Conservation (phyloP, 2,329 filamentous ascomycete species). For the Biscogniauxia mediterranea region DNA sequence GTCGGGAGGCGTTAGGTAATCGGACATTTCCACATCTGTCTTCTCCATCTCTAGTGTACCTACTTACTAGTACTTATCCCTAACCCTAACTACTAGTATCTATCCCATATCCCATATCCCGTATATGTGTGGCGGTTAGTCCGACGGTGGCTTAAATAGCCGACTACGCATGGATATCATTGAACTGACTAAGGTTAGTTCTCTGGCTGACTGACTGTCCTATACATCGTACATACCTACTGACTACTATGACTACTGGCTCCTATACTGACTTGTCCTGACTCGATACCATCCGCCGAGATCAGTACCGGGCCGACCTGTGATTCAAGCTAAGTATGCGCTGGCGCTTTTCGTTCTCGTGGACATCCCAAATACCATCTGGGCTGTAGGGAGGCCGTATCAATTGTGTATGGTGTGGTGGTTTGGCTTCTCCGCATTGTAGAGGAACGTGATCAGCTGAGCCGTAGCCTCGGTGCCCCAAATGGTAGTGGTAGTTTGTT, state of each 20-base stretch:
- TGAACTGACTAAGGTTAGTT: too few relatives aligned
- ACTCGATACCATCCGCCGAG: not conserved
- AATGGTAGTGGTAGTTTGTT: not conserved
- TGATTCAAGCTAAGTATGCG: constrained; percentile 18
- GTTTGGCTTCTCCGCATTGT: constrained; percentile 22
- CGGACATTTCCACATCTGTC: not conserved
- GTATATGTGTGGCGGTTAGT: too few relatives aligned
- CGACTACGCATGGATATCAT: too few relatives aligned
- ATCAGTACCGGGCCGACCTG: not conserved
- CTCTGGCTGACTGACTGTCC: too few relatives aligned
- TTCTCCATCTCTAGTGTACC: not conserved
- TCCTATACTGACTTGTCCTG: not conserved
- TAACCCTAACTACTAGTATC: too few relatives aligned
- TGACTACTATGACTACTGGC: not conserved
- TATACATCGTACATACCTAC: too few relatives aligned
- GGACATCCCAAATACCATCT: constrained; percentile 7
- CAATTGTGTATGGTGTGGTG: not conserved
- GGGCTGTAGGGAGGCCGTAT: constrained; percentile 1
- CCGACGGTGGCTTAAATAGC: too few relatives aligned
- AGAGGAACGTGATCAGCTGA: constrained; percentile 26
- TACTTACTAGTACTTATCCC: too few relatives aligned
- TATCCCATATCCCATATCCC: not conserved
- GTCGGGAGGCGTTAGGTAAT: not conserved
- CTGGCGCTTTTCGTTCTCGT: constrained; percentile 17
- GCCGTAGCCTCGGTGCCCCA: constrained; percentile 22